Evolutionary conservation across 345 rosid species (phyloP), one percentile per base, ranked within the genome.

Genomic region (Heritiera littoralis): DNA sequence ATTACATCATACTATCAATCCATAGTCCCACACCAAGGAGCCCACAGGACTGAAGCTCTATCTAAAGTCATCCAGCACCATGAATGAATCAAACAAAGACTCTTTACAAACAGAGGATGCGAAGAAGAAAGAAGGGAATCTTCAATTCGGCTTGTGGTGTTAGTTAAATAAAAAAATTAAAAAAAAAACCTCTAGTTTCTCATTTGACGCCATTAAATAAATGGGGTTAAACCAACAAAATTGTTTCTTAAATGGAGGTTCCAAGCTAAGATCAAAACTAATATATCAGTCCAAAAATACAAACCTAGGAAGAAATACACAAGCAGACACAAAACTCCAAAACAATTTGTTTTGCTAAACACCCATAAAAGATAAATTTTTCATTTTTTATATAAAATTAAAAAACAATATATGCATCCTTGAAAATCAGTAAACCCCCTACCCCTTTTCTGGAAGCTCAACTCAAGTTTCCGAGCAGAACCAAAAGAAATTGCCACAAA

Each of bases 281-380:
- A 68, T 13, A 70, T 68, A 55, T 54, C 70, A 69, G 61, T 41
- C 80, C 66, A 78, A 35, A 55, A 11, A 20, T 20, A 55, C 43
- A 78, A 78, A 68, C 66, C 80, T 55, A 55, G 28, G 17, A 45
- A n/a, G 52, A 67, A 17, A 77, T 4, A 60, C 52, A 79, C 74
- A 77, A 61, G 80, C 83, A 83, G 79, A 52, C 78, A 83, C 77
- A 75, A 76, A 68, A 41, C 79, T 85, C 86, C 80, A 82, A 83
- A 76, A 43, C 82, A 15, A 35, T 49, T 59, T 61, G 49, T 73
- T 18, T 35, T 52, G 70, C 28, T 68, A 51, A 72, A 40, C 70
- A 77, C 55, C 49, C 38, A 35, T 46, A 28, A 76, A 67, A 69
- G 51, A 65, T 40, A 74, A 70, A 51, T 49, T 70, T 54, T 4